Base-by-base conservation (phyloP, 2,329 filamentous ascomycete species). In the Keithomyces neogunnii region DNA sequence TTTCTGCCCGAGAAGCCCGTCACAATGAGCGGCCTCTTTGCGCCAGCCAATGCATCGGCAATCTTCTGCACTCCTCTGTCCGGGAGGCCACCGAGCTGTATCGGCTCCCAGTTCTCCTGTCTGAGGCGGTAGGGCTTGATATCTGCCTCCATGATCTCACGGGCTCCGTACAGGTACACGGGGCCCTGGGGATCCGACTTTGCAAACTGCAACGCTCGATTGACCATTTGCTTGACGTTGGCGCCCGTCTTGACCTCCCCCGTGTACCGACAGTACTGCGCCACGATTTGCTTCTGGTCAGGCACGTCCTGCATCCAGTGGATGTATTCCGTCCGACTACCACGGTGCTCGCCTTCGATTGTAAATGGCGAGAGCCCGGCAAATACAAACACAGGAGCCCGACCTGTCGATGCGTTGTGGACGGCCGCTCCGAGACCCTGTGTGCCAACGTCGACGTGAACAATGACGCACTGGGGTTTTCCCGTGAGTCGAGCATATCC, bases 191-290 rank as follows among this genome's bases (percentile, higher is more conserved):
- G 88, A 51, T 84, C 82, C 48, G 81, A 87, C 51, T 71, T 84
- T 0, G 88, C 86, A 63, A 91, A 91, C 57, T 86, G 86, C 54
- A 92, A 66, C 0, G 88, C 88, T 2, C 88, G 82, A 61, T 88
- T 88, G 56, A 92, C 85, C 69, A 92, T 82, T 71, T 92, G 87
- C 73, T 92, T 92, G 56, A 92, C 79, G 62, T 92, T 92, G 63
- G 78, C 80, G 13, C 87, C 87, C 4, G 84, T 84, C 69, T 88
- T 89, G 66, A 93, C 81, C 69, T 93, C 88, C 5, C 76, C 86
- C 0, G 83, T 72, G 61, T 90, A 93, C 11, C 88, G 78, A 65
- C 88, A 92, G 66, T 92, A 92, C 69, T 92, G 88, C 1, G 78
- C 73, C 11, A 93, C 73, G 54, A 93, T 89, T 62, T 81, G 77